Evolutionary conservation across 2,329 filamentous ascomycete species (phyloP), one percentile per base, ranked within the genome.

Genomic region (Bipolaris gigantea): DNA sequence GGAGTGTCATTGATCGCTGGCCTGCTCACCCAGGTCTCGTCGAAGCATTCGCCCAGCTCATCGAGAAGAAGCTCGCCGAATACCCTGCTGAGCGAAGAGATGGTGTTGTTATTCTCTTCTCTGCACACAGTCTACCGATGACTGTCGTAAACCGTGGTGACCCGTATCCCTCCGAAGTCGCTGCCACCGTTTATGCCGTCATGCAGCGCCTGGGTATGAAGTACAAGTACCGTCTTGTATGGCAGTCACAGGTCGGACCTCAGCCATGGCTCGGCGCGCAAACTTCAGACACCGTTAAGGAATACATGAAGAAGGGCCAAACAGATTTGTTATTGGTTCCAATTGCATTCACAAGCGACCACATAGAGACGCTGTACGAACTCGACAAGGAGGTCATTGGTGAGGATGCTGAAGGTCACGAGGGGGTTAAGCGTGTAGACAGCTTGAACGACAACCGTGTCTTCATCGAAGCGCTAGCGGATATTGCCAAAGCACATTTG

Each of bases 1-100:
- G 94, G 94, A 97, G 91, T 74, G 93, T 97, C 48, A 99, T 99
- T 74, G 94, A 99, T 76, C 85, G 94, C 56, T 99, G 94, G 94
- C 94, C 93, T 5, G 87, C 86, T n/a, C 93, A 99, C 72, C 81
- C 86, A 2, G 94, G 94, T 2, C 80, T 99, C 34, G 88, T 97
- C 1, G 90, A 97, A 71, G 91, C 93, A 0, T 93, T 99, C 75
- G 92, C 93, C 2, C 85, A 87, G 68, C 96, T 96, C 71, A 96
- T 99, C 50, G 90, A 96, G 76, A 86, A 85, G 50, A 92, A 90
- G 68, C 80, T 99, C 36, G 81, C 84, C 25, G 89, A 90, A 58
- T 99, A 97, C 66, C 91, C 93, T 0, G 84, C 88, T 67, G 90
- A 94, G 57, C 83, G 86, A 62, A 82, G 92, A 61, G 86, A 89